These are phyloP conservation scores for Dorcoceras hygrometricum DNA, from an alignment of 257 asterid species.

Conservation along the genomic window DNA sequence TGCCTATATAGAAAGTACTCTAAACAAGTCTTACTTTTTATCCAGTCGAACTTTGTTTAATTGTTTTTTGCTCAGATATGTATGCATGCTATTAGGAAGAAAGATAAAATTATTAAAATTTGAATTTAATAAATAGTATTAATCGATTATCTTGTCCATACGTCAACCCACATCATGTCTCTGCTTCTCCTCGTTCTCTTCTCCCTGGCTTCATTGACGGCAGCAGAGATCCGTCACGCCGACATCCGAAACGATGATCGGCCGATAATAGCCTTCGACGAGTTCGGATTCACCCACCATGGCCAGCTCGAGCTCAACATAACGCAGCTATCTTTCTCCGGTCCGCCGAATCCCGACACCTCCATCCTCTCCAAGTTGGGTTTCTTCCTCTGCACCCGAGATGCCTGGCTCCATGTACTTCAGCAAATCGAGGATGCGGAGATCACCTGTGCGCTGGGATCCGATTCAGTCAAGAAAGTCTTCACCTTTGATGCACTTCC, in stretches of 20 bases:
- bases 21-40: too few relatives aligned
- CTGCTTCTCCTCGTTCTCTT: conserved; percentile 36
- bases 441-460: conserved; percentile 61
- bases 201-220: conserved; percentile 32
- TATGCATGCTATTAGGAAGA: too few relatives aligned
- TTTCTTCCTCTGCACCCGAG: conserved; percentile 76
- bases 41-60: too few relatives aligned
- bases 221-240: conserved; percentile 62
- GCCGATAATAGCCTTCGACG: conserved; percentile 72
- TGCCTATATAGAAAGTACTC: too few relatives aligned
- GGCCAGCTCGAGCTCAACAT: conserved; percentile 77
- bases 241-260: conserved; percentile 59
- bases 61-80: too few relatives aligned
- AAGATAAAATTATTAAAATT: too few relatives aligned
- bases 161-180: neutral
- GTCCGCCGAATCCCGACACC: conserved; percentile 29
- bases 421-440: conserved; percentile 70
- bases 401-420: conserved; percentile 65
- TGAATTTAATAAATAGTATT: neutral
- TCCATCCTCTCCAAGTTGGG: conserved; percentile 53
- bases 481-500: conserved; percentile 52
- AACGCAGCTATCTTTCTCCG: conserved; percentile 39
- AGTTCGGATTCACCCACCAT: conserved; percentile 79
- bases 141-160: neutral
- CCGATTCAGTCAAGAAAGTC: conserved; percentile 46